These are phyloP conservation scores for Alternaria sp. DNA, from an alignment of 2,329 filamentous ascomycete species.

Conservation along the genomic window DNA sequence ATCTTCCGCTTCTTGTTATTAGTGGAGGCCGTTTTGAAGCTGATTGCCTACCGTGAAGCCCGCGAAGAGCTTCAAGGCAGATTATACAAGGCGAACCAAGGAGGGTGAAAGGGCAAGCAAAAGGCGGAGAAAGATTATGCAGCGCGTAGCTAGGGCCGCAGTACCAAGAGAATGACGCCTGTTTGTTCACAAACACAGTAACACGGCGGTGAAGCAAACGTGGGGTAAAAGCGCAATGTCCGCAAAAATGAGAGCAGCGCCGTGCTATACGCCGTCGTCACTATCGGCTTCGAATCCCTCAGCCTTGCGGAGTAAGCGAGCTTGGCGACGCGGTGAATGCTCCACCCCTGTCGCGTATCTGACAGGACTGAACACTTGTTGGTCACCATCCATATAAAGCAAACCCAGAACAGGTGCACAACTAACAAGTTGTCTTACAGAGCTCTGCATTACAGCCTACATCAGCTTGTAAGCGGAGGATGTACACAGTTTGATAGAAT, in stretches of 20 bases:
- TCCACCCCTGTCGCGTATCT: slow-evolving; percentile 5
- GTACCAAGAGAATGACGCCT: slow-evolving; percentile 11
- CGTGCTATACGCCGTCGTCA: slow-evolving; percentile 32
- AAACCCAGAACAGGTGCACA: too few relatives aligned
- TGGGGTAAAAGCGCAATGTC: slow-evolving; percentile 32
- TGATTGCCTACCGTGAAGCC: slow-evolving; percentile 51
- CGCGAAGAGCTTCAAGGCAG: slow-evolving; percentile 49
- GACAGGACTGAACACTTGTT: slow-evolving; percentile 1
- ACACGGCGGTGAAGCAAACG: slow-evolving; percentile 22
- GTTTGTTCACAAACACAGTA: slow-evolving; percentile 13
- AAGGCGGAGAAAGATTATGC: slow-evolving; percentile 14
- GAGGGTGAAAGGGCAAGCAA: slow-evolving; percentile 5
- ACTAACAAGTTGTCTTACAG: too few relatives aligned
- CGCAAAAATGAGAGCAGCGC: slow-evolving; percentile 34
- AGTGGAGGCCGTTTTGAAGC: slow-evolving; percentile 53
- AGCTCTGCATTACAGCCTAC: too few relatives aligned
- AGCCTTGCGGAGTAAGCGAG: slow-evolving; percentile 34
- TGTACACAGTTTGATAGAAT: too few relatives aligned
- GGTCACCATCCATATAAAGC: neutral
- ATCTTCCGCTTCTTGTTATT: slow-evolving; percentile 61
- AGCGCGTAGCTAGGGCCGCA: slow-evolving; percentile 31
- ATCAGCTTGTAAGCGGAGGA: too few relatives aligned
- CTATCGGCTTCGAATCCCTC: slow-evolving; percentile 20
- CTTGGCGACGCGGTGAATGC: slow-evolving; percentile 20
- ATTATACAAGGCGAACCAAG: slow-evolving; percentile 18